A percentile compares a stretch with the other conserved stretches of the same genome.
phyloP scores from a whole-genome alignment of 805 yeast genomes.

The Candida maesae region DNA sequence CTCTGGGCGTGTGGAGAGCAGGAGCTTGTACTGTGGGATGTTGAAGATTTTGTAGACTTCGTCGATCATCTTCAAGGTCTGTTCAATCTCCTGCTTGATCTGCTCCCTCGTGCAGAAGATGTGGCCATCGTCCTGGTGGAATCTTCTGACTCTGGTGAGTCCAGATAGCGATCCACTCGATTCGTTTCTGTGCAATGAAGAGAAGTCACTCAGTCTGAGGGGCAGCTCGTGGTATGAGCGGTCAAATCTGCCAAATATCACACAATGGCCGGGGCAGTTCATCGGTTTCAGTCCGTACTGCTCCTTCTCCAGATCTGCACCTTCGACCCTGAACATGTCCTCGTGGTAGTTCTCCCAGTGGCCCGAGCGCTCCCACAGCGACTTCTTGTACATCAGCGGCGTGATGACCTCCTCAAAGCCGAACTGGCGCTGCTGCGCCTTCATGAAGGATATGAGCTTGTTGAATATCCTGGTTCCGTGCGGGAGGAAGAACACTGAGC shows the following conservation, averaged over 20 bases:
- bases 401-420: constrained; percentile 93
- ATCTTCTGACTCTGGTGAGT: constrained; percentile 85
- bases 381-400: constrained; percentile 80
- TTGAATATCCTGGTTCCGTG: constrained; percentile 88
- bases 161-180: constrained; percentile 93
- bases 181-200: constrained; percentile 91
- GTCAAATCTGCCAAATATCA: constrained; percentile 70
- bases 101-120: constrained; percentile 84
- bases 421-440: constrained; percentile 69
- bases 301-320: constrained; percentile 41
- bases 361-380: constrained; percentile 87
- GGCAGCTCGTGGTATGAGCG: constrained; percentile 87
- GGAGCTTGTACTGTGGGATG: constrained; percentile 46
- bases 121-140: constrained; percentile 98
- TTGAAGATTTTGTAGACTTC: constrained; percentile 63
- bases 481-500: constrained; percentile 87
- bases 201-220: constrained; percentile 79
- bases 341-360: constrained; percentile 95
- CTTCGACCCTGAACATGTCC: constrained; percentile 88
- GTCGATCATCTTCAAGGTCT: constrained; percentile 69
- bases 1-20: constrained; percentile 85
- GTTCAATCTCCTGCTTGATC: constrained; percentile 66
- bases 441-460: constrained; percentile 76
- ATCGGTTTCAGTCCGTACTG: constrained; percentile 86
- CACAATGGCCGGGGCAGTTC: constrained; percentile 96